Percentiles rank a stretch among this genome's conserved stretches.
phyloP scores from a whole-genome alignment of 768 basidiomycete genomes.

The Boletales sp. region DNA sequence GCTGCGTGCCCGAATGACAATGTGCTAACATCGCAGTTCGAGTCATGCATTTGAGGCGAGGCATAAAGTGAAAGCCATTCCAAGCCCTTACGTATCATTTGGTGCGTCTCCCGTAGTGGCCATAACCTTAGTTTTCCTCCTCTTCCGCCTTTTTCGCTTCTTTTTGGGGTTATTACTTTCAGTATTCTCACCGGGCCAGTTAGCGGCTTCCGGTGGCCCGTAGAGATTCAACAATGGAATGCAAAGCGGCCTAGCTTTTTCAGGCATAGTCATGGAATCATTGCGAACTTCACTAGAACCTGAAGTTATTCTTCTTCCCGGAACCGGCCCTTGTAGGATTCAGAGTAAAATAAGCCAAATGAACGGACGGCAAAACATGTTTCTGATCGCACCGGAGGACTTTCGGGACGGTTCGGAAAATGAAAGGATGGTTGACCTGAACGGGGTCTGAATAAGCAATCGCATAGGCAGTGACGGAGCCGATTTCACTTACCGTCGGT shows the following conservation, averaged over 20 bases:
- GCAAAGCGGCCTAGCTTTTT: constrained; percentile 15
- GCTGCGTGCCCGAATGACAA: background rate
- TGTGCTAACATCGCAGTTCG: background rate
- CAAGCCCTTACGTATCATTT: constrained; percentile 11
- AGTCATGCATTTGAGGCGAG: background rate
- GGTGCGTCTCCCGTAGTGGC: constrained; percentile 14
- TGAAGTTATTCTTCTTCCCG: constrained; percentile 2
- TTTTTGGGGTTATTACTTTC: constrained; percentile 40
- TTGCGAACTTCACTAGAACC: constrained; percentile 3
- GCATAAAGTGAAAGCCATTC: background rate
- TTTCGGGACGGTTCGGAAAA: constrained; percentile 4
- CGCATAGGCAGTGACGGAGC: constrained; percentile 2
- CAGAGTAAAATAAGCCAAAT: constrained; percentile 12
- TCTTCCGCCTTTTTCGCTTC: constrained; percentile 52
- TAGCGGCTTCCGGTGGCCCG: constrained; percentile 38
- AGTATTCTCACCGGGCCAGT: constrained; percentile 12
- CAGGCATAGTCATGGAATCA: constrained; percentile 4
- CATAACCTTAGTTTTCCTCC: constrained; percentile 42
- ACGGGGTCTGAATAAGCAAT: constrained; percentile 6
- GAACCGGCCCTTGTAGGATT: constrained; percentile 14
- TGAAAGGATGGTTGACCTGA: background rate
- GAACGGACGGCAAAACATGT: constrained; percentile 4
- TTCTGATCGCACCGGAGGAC: constrained; percentile 16
- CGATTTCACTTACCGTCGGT: background rate
- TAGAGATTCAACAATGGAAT: constrained; percentile 53